Percentiles rank a stretch among this genome's conserved stretches.
These are phyloP conservation scores for Parastagonospora avenae DNA, from an alignment of 2,329 filamentous ascomycete genomes.

Conservation along the genomic window DNA sequence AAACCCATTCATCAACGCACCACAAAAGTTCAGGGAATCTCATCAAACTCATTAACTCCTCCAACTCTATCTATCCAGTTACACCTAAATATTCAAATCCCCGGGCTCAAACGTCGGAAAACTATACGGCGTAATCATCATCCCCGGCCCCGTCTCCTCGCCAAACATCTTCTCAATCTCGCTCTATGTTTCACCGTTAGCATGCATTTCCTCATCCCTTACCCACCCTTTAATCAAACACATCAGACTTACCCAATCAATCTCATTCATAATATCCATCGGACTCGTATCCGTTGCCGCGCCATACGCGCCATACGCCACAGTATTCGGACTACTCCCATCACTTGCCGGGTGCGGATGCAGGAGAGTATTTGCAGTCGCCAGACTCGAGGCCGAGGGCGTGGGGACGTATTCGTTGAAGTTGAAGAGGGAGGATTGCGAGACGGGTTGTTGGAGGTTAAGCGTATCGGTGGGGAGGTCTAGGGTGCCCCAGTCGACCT, in stretches of 20 bases:
- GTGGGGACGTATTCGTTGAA: constrained; percentile 3
- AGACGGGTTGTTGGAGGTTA: constrained; percentile 1
- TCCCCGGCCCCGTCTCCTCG: constrained; percentile 28
- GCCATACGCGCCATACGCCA: constrained; percentile 2
- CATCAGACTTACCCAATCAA: constrained; percentile 67
- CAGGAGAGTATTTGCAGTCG: too few relatives aligned
- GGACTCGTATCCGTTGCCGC: constrained; percentile 20
- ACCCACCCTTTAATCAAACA: neutral
- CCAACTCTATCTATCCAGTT: neutral
- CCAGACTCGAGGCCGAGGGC: too few relatives aligned
- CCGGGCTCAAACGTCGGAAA: constrained; percentile 37
- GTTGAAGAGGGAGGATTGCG: constrained; percentile 3
- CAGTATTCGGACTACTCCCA: constrained; percentile 3
- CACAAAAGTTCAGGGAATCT: neutral
- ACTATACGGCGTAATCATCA: constrained; percentile 43
- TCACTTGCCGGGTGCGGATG: constrained; percentile 3
- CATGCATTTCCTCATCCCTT: neutral
- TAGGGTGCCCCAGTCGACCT: constrained; percentile 32
- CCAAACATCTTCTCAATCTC: constrained; percentile 55
- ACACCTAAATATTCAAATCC: constrained; percentile 27
- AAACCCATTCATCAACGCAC: too few relatives aligned
- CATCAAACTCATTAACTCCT: neutral
- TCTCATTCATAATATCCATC: constrained; percentile 51
- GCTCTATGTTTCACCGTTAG: constrained; percentile 39
- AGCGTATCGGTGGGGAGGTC: constrained; percentile 11